Percentiles rank a stretch among this genome's conserved stretches.
Conservation (phyloP, 1,284 basidiomycete species). For the Apiotrichum domesticum region DNA sequence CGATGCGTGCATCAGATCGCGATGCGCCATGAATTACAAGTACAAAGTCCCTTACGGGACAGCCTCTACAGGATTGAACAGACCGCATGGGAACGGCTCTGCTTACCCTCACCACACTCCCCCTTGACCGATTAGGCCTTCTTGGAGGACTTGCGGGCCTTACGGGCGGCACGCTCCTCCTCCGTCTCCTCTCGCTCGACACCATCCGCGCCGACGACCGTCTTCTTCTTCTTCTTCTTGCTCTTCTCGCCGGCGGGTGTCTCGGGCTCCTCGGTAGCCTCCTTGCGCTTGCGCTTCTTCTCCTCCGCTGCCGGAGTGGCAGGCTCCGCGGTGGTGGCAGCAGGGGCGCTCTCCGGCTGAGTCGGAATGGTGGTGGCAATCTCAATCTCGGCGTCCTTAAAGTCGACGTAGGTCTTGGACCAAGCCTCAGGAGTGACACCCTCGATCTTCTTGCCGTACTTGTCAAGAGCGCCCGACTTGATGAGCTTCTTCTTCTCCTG, state of each 20-base stretch:
- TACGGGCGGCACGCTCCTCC: slow-evolving; percentile 42
- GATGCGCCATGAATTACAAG: neutral
- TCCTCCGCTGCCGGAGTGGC: slow-evolving; percentile 47
- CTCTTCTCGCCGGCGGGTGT: slow-evolving; percentile 49
- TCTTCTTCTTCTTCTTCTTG: slow-evolving; percentile 57
- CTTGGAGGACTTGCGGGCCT: slow-evolving; percentile 44
- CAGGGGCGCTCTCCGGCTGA: slow-evolving; percentile 26
- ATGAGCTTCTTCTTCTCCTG: slow-evolving; percentile 97
- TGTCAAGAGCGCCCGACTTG: slow-evolving; percentile 93
- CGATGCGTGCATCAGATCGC: slow-evolving; percentile 1
- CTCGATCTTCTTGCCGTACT: slow-evolving; percentile 88
- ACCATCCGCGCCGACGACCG: slow-evolving; percentile 47
- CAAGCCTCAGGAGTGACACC: slow-evolving; percentile 86
- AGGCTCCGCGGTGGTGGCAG: slow-evolving; percentile 24
- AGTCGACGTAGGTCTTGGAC: slow-evolving; percentile 91
- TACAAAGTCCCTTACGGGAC: slow-evolving; percentile 1
- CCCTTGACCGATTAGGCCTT: slow-evolving; percentile 21
- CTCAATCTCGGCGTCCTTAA: slow-evolving; percentile 49
- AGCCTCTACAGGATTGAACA: neutral
- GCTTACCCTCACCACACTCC: no score
- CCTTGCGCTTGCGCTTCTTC: slow-evolving; percentile 52
- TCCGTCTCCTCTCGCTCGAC: slow-evolving; percentile 49
- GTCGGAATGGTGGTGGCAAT: slow-evolving; percentile 24
- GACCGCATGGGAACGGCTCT: no score
- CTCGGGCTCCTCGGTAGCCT: slow-evolving; percentile 46